Conservation (phyloP, 768 basidiomycete species). For the Amanita muscaria region DNA sequence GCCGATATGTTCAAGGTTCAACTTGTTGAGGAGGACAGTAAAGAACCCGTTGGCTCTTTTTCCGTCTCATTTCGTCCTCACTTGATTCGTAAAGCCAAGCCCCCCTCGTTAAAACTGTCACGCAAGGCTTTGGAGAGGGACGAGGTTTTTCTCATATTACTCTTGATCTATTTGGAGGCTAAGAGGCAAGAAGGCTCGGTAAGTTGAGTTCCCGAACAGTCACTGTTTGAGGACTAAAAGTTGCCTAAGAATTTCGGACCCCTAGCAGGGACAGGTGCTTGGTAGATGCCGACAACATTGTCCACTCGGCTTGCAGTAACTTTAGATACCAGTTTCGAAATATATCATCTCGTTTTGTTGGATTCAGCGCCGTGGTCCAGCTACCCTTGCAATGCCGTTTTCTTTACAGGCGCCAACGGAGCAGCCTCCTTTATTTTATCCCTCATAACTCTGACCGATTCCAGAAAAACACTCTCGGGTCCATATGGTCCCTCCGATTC, state of each 20-base stretch:
- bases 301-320: too few relatives aligned
- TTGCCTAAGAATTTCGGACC: conserved; percentile 2
- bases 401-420: too few relatives aligned
- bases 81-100: conserved; percentile 35
- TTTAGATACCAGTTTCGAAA: too few relatives aligned
- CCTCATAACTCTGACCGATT: conserved; percentile 75
- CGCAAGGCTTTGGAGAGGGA: conserved; percentile 32
- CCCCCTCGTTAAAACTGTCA: conserved; percentile 30
- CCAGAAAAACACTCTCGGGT: conserved; percentile 75
- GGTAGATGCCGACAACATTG: too few relatives aligned
- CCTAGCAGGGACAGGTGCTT: conserved; percentile 1
- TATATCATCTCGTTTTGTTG: too few relatives aligned
- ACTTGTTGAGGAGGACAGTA: too few relatives aligned
- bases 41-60: too few relatives aligned
- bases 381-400: conserved; percentile 46
- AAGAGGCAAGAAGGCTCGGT: conserved; percentile 32
- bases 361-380: too few relatives aligned
- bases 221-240: too few relatives aligned
- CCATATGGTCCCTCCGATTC: conserved; percentile 88
- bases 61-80: conserved; percentile 41
- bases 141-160: conserved; percentile 32
- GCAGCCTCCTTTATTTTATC: too few relatives aligned
- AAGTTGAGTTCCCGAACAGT: too few relatives aligned
- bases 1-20: too few relatives aligned
- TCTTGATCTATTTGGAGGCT: conserved; percentile 31